phyloP scores from a whole-genome alignment of 768 basidiomycete species.

The Rossbeevera mucosa region DNA sequence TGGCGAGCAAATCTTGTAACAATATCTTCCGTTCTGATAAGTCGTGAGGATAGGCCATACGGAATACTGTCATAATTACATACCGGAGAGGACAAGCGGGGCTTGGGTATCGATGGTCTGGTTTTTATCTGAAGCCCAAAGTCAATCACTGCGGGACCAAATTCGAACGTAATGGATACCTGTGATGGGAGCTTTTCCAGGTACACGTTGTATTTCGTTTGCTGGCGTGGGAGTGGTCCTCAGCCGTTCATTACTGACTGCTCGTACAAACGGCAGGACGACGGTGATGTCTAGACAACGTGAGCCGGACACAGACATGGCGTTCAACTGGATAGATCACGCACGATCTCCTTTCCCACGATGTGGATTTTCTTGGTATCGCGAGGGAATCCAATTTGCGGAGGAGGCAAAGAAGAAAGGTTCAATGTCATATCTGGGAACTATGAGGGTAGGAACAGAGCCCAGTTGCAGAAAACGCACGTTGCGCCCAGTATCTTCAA shows the following conservation, averaged over 20 bases:
- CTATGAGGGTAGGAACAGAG: slow-evolving; percentile 1
- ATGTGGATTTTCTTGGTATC: slow-evolving; percentile 36
- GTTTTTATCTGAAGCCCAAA: slow-evolving; percentile 10
- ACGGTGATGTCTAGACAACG: slow-evolving; percentile 38
- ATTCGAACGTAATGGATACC: slow-evolving; percentile 11
- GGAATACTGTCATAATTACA: not conserved
- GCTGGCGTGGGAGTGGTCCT: slow-evolving; percentile 12
- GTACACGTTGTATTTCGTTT: slow-evolving; percentile 8
- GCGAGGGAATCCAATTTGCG: slow-evolving; percentile 39
- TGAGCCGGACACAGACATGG: not conserved
- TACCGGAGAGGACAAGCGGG: slow-evolving; percentile 26
- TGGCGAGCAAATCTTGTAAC: slow-evolving; percentile 35
- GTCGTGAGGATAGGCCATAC: not conserved
- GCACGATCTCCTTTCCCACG: slow-evolving; percentile 34
- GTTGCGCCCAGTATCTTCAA: slow-evolving; percentile 35
- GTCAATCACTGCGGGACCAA: not conserved
- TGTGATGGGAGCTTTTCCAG: slow-evolving; percentile 8
- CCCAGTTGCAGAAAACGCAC: slow-evolving; percentile 16
- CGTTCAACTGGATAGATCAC: slow-evolving; percentile 15
- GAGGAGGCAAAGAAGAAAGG: slow-evolving; percentile 45
- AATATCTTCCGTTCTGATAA: slow-evolving; percentile 20
- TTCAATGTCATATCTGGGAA: slow-evolving; percentile 36
- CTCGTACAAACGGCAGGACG: slow-evolving; percentile 39
- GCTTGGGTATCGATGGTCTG: slow-evolving; percentile 34
- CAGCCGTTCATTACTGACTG: slow-evolving; percentile 29